A percentile compares a stretch with the other conserved stretches of the same genome.
These are phyloP conservation scores for Tulasnella calospora DNA, from an alignment of 768 basidiomycete species.

Conservation along the genomic window DNA sequence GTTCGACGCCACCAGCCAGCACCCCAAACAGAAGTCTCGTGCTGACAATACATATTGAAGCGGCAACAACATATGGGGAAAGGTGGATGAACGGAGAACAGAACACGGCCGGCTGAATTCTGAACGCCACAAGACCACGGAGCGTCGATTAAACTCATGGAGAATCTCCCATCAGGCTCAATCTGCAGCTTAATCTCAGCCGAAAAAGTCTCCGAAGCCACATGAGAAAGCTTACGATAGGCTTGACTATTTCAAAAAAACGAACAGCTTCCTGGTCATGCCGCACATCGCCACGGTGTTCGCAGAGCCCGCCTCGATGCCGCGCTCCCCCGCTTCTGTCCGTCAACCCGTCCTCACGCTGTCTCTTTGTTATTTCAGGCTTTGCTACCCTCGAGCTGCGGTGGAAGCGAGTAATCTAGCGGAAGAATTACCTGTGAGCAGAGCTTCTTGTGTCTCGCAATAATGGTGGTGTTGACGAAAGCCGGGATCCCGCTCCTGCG, in stretches of 20 bases:
- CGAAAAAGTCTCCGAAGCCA: background rate
- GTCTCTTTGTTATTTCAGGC: conserved; percentile 1
- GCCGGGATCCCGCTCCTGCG: no score
- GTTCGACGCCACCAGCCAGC: background rate
- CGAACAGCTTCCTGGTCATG: background rate
- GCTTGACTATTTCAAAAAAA: background rate
- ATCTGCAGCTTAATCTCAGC: conserved; percentile 8
- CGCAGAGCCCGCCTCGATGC: background rate
- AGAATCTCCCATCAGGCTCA: background rate
- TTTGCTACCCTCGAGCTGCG: no score
- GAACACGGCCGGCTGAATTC: background rate
- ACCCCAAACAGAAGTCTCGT: background rate
- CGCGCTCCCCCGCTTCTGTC: background rate
- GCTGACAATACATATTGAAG: background rate
- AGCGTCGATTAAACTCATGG: background rate
- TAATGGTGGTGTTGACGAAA: no score
- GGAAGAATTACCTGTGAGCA: no score
- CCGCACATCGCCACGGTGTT: background rate
- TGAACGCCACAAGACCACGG: background rate
- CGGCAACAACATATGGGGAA: no score
- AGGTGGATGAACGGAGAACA: background rate
- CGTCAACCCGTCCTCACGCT: background rate
- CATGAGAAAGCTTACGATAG: background rate
- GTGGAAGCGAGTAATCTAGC: no score
- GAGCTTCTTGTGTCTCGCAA: no score